Percentiles rank a stretch among this genome's conserved stretches.
phyloP scores from a whole-genome alignment of 805 yeast genomes.

The Yamadazyma ubonensis region DNA sequence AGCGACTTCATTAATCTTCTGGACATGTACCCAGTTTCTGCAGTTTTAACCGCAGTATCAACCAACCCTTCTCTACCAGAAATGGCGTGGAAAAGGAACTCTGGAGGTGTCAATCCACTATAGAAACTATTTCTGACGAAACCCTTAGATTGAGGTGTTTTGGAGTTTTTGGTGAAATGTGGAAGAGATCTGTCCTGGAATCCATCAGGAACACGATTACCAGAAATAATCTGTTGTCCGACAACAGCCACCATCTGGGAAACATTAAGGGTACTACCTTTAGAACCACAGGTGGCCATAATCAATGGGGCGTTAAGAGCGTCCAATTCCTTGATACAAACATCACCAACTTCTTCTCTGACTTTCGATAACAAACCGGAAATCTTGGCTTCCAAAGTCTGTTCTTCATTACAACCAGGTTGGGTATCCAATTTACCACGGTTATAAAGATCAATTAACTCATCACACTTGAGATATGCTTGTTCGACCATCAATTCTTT shows the following conservation, averaged over 20 bases:
- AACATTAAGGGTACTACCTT: conserved; percentile 96
- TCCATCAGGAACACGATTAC: conserved; percentile 99
- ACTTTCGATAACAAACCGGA: conserved; percentile 95
- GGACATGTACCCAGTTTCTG: conserved; percentile 98
- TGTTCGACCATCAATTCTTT: conserved; percentile 87
- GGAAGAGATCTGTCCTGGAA: conserved; percentile 98
- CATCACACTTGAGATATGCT: conserved; percentile 91
- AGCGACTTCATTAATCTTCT: conserved; percentile 96
- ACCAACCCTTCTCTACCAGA: conserved; percentile 99
- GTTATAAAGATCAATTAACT: conserved; percentile 72
- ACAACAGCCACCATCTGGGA: conserved; percentile 99
- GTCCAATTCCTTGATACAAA: conserved; percentile 89
- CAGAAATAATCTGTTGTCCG: conserved; percentile 97
- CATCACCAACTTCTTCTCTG: conserved; percentile 98
- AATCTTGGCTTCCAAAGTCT: conserved; percentile 95
- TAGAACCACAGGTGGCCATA: conserved; percentile 99
- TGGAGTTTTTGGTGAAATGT: conserved; percentile 92
- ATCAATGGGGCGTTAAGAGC: conserved; percentile 92
- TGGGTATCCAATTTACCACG: conserved; percentile 93
- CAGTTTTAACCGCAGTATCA: conserved; percentile 99
- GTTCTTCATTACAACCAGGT: conserved; percentile 99
- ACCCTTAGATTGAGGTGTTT: conserved; percentile 97
- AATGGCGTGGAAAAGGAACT: conserved; percentile 95
- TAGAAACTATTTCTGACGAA: conserved; percentile 94
- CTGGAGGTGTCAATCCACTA: conserved; percentile 94